These are phyloP conservation scores for Parasitella parasitica DNA, from an alignment of 371 early-diverging fungal genomes.

Conservation along the genomic window DNA sequence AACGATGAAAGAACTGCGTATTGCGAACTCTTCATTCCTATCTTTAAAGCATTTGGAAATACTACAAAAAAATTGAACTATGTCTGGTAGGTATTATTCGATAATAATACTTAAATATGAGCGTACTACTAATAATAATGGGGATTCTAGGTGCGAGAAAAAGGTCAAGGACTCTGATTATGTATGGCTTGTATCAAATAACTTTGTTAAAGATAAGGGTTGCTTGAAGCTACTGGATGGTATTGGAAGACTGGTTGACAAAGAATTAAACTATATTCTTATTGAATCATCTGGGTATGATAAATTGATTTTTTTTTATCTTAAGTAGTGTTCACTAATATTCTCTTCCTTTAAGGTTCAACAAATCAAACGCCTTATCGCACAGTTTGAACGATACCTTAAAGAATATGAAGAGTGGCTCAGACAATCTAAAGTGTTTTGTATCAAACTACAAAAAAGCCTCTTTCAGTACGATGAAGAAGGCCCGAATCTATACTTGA, in stretches of 20 bases:
- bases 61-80: too few relatives aligned
- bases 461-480: constrained; percentile 9
- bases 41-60: too few relatives aligned
- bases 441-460: constrained; percentile 4
- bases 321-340: too few relatives aligned
- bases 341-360: too few relatives aligned
- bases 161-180: constrained; percentile 19
- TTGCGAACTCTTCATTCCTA: too few relatives aligned
- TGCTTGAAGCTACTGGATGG: constrained; percentile 12
- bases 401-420: constrained; percentile 11
- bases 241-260: not conserved
- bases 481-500: not conserved
- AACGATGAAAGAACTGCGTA: too few relatives aligned
- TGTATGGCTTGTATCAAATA: constrained; percentile 12
- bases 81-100: too few relatives aligned
- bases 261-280: not conserved
- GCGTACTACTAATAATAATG: too few relatives aligned
- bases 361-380: too few relatives aligned
- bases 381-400: constrained; percentile 11
- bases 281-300: constrained; percentile 17
- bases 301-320: too few relatives aligned
- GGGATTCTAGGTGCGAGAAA: constrained; percentile 22
- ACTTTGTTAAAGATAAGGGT: constrained; percentile 1
- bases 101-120: too few relatives aligned
- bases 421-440: constrained; percentile 9